Evolutionary conservation across 257 asterid species (phyloP), one percentile per base, ranked within the genome.

Genomic region (Petunia secreta): DNA sequence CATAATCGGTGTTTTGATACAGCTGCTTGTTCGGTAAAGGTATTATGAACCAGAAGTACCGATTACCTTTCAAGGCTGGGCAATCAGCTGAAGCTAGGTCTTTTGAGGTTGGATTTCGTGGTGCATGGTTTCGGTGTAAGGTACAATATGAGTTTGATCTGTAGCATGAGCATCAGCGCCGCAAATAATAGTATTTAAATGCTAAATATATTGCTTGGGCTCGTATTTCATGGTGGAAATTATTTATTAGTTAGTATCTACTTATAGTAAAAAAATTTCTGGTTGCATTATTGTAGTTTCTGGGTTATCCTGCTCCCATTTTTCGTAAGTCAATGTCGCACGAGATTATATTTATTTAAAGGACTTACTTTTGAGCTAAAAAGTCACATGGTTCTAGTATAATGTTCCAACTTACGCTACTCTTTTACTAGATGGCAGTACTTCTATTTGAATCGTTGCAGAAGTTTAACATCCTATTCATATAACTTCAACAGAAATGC

Each of bases 71-170:
- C 57, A 36, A 79, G 73, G 81, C 6, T 40, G 86, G 84, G 15
- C 83, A 83, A 55, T 57, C 25, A 57, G 75, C 46, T 63, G 86
- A 83, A 78, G 83, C 86, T 36, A 80, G 38, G 46, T 80, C 79
- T 63, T 83, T 75, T 66, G 3, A 44, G 36, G 43, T 0, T 25
- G 84, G 84, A 38, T 83, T 1, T 15, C 76, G 83, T 64, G 77
- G 84, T 57, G 86, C 86, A 38, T 83, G 86, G 86, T 80, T 83
- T 65, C 86, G 79, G 11, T 77, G 81, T 53, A 77, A 77, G 81
- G 81, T 77, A 77, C 16, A 53, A 37, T 8, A 16, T 60, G 44
- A 1, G 9, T 34, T n/a, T 1, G 66, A 7, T 15, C 7, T 75
- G n/a, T 40, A 54, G 15, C 54, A n/a, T 77, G 44, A 59, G 34